These are phyloP conservation scores for Botrytis fragariae DNA, from an alignment of 2,329 filamentous ascomycete species.

Conservation along the genomic window DNA sequence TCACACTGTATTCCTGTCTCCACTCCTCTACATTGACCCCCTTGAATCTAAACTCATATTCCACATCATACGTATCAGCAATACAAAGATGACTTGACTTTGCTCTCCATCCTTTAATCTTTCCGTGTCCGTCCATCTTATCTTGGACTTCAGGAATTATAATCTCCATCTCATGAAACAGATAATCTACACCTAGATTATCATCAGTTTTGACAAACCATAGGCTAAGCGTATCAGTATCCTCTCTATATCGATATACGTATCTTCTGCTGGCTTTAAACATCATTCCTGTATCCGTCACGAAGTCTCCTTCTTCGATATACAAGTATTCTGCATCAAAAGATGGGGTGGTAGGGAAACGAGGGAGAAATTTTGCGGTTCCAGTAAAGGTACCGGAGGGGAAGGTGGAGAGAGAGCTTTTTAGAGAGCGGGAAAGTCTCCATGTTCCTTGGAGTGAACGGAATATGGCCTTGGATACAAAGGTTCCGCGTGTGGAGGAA, in stretches of 20 bases:
- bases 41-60: conserved; percentile 63
- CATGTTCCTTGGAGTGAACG: conserved; percentile 68
- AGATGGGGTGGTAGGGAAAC: conserved; percentile 52
- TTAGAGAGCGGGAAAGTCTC: conserved; percentile 58
- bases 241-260: conserved; percentile 67
- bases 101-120: conserved; percentile 42
- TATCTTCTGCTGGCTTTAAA: conserved; percentile 59
- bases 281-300: conserved; percentile 44
- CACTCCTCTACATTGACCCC: conserved; percentile 57
- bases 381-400: conserved; percentile 65
- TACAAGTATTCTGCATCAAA: conserved; percentile 59
- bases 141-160: conserved; percentile 38
- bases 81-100: conserved; percentile 68
- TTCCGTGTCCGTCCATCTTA: background rate
- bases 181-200: conserved; percentile 59
- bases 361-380: conserved; percentile 61
- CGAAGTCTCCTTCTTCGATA: conserved; percentile 65
- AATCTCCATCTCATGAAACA: conserved; percentile 75
- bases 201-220: conserved; percentile 70
- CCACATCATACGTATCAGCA: conserved; percentile 68
- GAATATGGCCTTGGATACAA: conserved; percentile 66
- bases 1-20: conserved; percentile 63
- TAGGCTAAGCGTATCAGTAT: conserved; percentile 58
- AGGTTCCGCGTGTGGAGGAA: conserved; percentile 42
- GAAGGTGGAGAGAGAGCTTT: conserved; percentile 53